Percentiles rank a stretch among this genome's conserved stretches.
Evolutionary conservation across 1,284 basidiomycete genomes (phyloP).

Genomic region (Porodaedalea pini): DNA sequence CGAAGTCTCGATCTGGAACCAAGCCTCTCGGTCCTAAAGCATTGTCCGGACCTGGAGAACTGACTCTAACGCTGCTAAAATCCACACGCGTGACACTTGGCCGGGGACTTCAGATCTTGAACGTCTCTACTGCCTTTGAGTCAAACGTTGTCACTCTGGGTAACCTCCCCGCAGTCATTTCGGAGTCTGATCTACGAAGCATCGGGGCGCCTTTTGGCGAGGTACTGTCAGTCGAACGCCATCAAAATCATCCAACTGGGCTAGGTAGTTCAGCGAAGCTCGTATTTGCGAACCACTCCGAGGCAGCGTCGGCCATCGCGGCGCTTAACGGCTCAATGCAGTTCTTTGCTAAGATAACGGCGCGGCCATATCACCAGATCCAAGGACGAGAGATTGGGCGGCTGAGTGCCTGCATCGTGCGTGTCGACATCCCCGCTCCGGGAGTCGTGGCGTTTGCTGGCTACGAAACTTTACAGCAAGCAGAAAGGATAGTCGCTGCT

Average conservation of each 20-base stretch:
- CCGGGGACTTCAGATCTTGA: constrained; percentile 11
- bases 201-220: constrained; percentile 9
- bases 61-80: constrained; percentile 11
- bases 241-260: not conserved
- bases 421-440: constrained; percentile 19
- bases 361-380: not conserved
- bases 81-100: constrained; percentile 16
- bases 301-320: constrained; percentile 13
- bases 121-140: constrained; percentile 16
- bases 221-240: not conserved
- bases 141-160: constrained; percentile 7
- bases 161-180: constrained; percentile 12
- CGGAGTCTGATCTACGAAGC: constrained; percentile 7
- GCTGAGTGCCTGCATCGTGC: constrained; percentile 5
- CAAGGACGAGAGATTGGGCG: constrained; percentile 3
- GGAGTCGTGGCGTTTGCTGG: constrained; percentile 12
- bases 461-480: constrained; percentile 8
- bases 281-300: not conserved
- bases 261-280: constrained; percentile 8
- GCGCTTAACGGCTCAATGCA: constrained; percentile 4
- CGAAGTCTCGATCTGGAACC: not conserved
- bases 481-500: not conserved
- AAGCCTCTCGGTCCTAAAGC: not conserved
- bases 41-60: not conserved
- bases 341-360: constrained; percentile 7